Percentiles rank a stretch among this genome's conserved stretches.
Evolutionary conservation across 2,329 filamentous ascomycete species (phyloP).

Genomic region (Bipolaris bicolor): DNA sequence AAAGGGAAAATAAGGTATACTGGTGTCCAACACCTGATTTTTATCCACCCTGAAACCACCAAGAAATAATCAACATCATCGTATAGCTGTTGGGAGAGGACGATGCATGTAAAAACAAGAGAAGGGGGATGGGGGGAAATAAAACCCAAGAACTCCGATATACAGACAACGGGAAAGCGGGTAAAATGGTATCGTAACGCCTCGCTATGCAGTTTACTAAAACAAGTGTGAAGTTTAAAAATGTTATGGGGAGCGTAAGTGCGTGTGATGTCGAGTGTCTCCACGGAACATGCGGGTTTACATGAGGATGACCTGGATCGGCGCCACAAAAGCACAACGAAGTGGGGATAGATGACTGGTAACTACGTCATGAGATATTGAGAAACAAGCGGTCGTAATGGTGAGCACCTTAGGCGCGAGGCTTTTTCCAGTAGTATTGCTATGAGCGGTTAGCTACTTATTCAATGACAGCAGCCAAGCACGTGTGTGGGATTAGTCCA

Average conservation of each 20-base stretch:
- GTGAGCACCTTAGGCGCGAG: slow-evolving; percentile 45
- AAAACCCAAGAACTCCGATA: slow-evolving; percentile 10
- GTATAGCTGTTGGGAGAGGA: background rate
- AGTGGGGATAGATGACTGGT: background rate
- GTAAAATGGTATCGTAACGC: slow-evolving; percentile 46
- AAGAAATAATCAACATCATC: background rate
- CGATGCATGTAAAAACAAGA: background rate
- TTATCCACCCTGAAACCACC: background rate
- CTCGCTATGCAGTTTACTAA: slow-evolving; percentile 45
- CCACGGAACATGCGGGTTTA: too few relatives aligned
- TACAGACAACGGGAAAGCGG: slow-evolving; percentile 14
- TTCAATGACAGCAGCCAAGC: background rate
- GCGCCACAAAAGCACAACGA: background rate
- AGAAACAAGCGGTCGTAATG: background rate
- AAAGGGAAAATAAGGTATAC: background rate
- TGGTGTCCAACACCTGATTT: background rate
- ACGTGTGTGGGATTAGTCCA: slow-evolving; percentile 19
- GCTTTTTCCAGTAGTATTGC: slow-evolving; percentile 77
- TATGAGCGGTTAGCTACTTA: slow-evolving; percentile 40
- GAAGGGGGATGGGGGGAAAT: slow-evolving; percentile 10
- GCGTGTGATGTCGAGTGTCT: background rate
- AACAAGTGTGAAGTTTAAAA: slow-evolving; percentile 9
- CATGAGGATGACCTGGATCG: background rate
- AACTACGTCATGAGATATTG: background rate
- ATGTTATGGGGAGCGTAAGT: background rate